phyloP scores from a whole-genome alignment of 805 yeast genomes.

The Myxozyma kluyveri region DNA sequence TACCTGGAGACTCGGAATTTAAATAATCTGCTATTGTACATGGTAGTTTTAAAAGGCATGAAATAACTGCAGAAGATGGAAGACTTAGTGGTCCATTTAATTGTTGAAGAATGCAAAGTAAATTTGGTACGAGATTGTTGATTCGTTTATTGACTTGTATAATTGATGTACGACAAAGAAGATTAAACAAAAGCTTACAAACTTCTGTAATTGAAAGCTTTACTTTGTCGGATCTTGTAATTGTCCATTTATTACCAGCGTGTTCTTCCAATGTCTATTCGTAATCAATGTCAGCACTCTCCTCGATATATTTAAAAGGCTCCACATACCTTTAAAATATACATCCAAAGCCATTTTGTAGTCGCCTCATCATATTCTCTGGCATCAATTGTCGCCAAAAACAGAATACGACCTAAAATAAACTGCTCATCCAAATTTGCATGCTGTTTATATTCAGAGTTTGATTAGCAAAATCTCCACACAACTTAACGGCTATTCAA shows the following conservation, averaged over 20 bases:
- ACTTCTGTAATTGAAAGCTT: slow-evolving; percentile 12
- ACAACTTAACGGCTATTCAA: too few species aligned
- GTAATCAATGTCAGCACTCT: not conserved
- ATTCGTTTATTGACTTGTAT: not conserved
- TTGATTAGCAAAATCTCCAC: not conserved
- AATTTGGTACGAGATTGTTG: not conserved
- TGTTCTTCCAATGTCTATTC: not conserved
- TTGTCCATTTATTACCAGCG: not conserved
- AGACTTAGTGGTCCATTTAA: not conserved
- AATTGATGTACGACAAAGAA: slow-evolving; percentile 3
- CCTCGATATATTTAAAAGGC: not conserved
- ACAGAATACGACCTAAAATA: slow-evolving; percentile 22
- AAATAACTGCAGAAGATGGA: slow-evolving; percentile 4
- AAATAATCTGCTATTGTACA: slow-evolving; percentile 1
- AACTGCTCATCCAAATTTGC: slow-evolving; percentile 17
- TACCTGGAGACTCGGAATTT: slow-evolving; percentile 7
- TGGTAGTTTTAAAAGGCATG: slow-evolving; percentile 16
- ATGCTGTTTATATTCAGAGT: not conserved
- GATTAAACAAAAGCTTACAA: slow-evolving; percentile 19
- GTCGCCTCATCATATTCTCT: not conserved
- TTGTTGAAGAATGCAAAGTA: slow-evolving; percentile 1
- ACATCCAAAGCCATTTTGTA: not conserved
- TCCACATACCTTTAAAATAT: slow-evolving; percentile 5
- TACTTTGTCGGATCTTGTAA: too few species aligned
- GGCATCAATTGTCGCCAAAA: slow-evolving; percentile 13